Evolutionary conservation across 495 filamentous ascomycete genomes (phyloP), one percentile per base, ranked within the genome.

Genomic region (Trichoderma reesei): DNA sequence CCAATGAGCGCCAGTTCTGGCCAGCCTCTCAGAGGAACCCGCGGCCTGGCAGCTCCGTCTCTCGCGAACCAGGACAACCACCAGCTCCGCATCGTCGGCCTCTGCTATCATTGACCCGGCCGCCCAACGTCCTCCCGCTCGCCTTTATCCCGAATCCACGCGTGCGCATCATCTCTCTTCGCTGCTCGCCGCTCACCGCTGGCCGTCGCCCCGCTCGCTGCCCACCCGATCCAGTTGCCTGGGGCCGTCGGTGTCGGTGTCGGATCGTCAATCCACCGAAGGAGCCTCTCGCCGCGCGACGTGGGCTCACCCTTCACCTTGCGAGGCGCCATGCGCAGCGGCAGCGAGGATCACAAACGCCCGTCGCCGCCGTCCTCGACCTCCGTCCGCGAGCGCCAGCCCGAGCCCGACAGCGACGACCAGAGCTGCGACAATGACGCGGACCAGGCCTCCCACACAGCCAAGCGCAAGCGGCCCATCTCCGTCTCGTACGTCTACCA

Each of bases 381-480:
- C 36, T 38, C 59, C 36, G 59, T 61, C 13, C 34, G 36, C 41
- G 36, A 61, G 9, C 63, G 41, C 62, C 74, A 77, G 60, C 70
- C 73, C 42, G 76, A 71, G 31, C 74, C 78, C 18, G 71, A 76
- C 60, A 68, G 73, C 62, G 76, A 77, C 65, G 73, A 78, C 59
- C 65, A 69, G 31, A 74, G 78, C 36, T 73, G 74, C 41, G 71
- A 76, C 34, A 68, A 73, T 65, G 78, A 78, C 41, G 70, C 69
- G 48, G 66, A 74, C 18, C 74, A 76, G 42, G 70, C 69, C 59
- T 65, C 72, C 36, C 72, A 70, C 13, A 71, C 65, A 46, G 78
- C 77, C 59, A 81, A 81, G 67, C 74, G 80, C 64, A 85, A 85
- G 69, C 73, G 83, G 56, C 83, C 83, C n/a, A 78, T 83, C 64